Percentiles rank a stretch among this genome's conserved stretches.
These are phyloP conservation scores for grape (Vitis vinifera) DNA, from an alignment of 164 flowering plant species.

Conservation along the genomic window ASM3070453v1 NC_081807.1:3533501-3534000, in stretches of 20 bases:
- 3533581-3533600: constrained; percentile 16
- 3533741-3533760: constrained; percentile 31
- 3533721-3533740: constrained; percentile 25
- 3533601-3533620: constrained; percentile 10
- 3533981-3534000: constrained; percentile 34
- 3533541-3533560: constrained; percentile 28
- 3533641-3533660: constrained; percentile 36
- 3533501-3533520: too few relatives aligned
- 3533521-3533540: too few relatives aligned
- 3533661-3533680: constrained; percentile 17
- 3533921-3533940: constrained; percentile 43
- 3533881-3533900: constrained; percentile 27
- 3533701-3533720: constrained; percentile 32
- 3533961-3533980: constrained; percentile 41
- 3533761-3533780: constrained; percentile 38
- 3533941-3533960: constrained; percentile 20
- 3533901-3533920: constrained; percentile 44
- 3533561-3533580: constrained; percentile 21
- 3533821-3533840: constrained; percentile 34
- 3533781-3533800: constrained; percentile 46
- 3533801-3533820: constrained; percentile 35
- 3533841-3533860: constrained; percentile 32
- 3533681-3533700: neutral
- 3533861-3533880: constrained; percentile 35
- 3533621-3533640: constrained; percentile 15